A percentile compares a stretch with the other conserved stretches of the same genome.
Conservation (phyloP, 352 stramenopile genomes). For the Globisporangium camurandrum region DNA sequence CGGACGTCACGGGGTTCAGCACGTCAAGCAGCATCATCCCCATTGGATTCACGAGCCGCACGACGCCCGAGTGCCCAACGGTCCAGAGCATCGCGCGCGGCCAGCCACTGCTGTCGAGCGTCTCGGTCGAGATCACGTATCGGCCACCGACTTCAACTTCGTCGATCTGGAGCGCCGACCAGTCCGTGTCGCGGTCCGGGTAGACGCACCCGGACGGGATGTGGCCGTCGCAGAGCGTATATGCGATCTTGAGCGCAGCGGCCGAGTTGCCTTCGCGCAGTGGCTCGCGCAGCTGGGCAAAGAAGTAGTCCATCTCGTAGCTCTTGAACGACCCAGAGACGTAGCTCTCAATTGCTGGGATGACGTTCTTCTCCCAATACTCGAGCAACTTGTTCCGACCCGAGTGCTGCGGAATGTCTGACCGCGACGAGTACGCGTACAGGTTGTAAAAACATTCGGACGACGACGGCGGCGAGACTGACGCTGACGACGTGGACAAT, state of each 20-base stretch:
- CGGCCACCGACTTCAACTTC: constrained; percentile 57
- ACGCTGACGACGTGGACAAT: too few relatives aligned
- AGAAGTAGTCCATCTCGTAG: constrained; percentile 87
- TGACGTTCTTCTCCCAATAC: constrained; percentile 83
- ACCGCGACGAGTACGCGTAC: constrained; percentile 55
- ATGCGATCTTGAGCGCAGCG: constrained; percentile 72
- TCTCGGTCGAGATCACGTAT: constrained; percentile 39
- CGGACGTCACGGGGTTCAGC: constrained; percentile 33
- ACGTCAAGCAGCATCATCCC: constrained; percentile 63
- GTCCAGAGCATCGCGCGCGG: constrained; percentile 58
- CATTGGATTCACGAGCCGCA: constrained; percentile 38
- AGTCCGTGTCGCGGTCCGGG: constrained; percentile 72
- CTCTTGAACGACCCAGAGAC: constrained; percentile 78
- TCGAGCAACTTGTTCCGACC: constrained; percentile 76
- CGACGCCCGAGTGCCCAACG: constrained; percentile 41
- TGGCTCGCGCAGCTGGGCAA: constrained; percentile 69
- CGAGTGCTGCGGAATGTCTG: constrained; percentile 57
- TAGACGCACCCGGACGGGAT: constrained; percentile 73
- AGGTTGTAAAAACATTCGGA: constrained; percentile 62
- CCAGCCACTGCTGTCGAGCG: constrained; percentile 30
- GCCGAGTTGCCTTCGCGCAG: constrained; percentile 66
- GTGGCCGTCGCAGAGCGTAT: constrained; percentile 72
- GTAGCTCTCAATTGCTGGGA: constrained; percentile 76
- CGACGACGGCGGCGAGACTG: neutral
- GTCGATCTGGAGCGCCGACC: constrained; percentile 66